A percentile compares a stretch with the other conserved stretches of the same genome.
Evolutionary conservation across 257 asterid species (phyloP).

Genomic region (Ilex asprella): DNA sequence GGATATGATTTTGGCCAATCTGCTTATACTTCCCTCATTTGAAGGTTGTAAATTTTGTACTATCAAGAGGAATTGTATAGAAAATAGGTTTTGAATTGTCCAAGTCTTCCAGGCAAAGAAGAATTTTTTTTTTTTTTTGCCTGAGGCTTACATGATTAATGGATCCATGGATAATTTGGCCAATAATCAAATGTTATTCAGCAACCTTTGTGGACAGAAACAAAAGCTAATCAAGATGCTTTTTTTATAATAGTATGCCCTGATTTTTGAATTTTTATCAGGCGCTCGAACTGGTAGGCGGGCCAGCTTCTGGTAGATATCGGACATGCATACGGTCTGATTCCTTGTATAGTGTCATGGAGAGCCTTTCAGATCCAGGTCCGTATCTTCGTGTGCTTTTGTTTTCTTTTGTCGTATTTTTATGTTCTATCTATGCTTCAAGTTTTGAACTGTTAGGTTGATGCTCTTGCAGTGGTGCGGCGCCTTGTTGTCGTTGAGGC

Average conservation of each 20-base stretch:
- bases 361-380: constrained; percentile 64
- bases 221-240: no score
- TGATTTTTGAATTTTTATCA: constrained; percentile 9
- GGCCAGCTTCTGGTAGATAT: constrained; percentile 26
- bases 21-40: no score
- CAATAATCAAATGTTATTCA: background rate
- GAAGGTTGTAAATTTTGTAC: no score
- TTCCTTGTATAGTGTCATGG: constrained; percentile 53
- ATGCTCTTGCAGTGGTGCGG: constrained; percentile 37
- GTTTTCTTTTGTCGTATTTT: background rate
- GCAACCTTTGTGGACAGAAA: no score
- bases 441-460: background rate
- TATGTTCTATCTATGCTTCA: background rate
- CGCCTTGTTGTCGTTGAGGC: constrained; percentile 48
- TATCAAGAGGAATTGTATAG: no score
- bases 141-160: no score
- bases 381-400: background rate
- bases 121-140: no score
- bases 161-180: background rate
- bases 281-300: constrained; percentile 44
- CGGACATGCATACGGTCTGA: constrained; percentile 55
- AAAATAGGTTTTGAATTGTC: no score
- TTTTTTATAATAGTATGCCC: background rate
- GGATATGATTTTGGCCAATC: no score
- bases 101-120: no score